These are phyloP conservation scores for Closterium sp. DNA, from an alignment of 139 green algal species.

Conservation along the genomic window DNA sequence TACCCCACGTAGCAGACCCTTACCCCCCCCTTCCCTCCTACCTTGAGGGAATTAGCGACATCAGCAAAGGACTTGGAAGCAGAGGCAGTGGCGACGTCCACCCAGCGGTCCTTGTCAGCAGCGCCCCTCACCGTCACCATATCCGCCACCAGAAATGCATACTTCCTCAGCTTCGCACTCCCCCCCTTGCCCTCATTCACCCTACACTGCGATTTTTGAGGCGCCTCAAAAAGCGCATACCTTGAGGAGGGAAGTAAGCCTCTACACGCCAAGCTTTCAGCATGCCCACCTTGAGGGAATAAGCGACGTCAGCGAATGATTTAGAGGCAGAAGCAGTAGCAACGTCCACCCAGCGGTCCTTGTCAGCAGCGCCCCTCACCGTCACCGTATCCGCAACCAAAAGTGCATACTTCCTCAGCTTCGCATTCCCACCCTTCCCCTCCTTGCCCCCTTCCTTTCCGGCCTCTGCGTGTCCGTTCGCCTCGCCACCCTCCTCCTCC, in stretches of 20 bases:
- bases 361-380: too few relatives aligned
- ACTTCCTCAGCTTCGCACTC: slow-evolving; percentile 49
- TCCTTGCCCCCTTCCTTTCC: too few relatives aligned
- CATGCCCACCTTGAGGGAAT: slow-evolving; percentile 12
- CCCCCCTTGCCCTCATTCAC: background rate
- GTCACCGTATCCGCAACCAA: too few relatives aligned
- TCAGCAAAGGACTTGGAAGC: slow-evolving; percentile 37
- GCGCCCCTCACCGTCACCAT: slow-evolving; percentile 63
- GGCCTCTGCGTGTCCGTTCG: too few relatives aligned
- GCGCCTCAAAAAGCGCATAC: too few relatives aligned
- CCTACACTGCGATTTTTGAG: too few relatives aligned
- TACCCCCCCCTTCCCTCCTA: too few relatives aligned
- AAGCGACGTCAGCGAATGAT: slow-evolving; percentile 33
- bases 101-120: background rate
- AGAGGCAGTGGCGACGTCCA: slow-evolving; percentile 33
- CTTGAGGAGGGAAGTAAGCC: too few relatives aligned
- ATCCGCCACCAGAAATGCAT: slow-evolving; percentile 82
- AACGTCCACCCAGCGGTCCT: slow-evolving; percentile 25
- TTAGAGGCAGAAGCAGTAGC: slow-evolving; percentile 27
- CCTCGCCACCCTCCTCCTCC: too few relatives aligned
- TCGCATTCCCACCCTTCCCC: slow-evolving; percentile 8
- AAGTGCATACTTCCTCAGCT: too few relatives aligned
- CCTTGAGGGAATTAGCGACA: slow-evolving; percentile 34
- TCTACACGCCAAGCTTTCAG: too few relatives aligned
- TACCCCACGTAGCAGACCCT: too few relatives aligned